Evolutionary conservation across 257 asterid species (phyloP), one percentile per base, ranked within the genome.

Genomic region (Penstemon barbatus): DNA sequence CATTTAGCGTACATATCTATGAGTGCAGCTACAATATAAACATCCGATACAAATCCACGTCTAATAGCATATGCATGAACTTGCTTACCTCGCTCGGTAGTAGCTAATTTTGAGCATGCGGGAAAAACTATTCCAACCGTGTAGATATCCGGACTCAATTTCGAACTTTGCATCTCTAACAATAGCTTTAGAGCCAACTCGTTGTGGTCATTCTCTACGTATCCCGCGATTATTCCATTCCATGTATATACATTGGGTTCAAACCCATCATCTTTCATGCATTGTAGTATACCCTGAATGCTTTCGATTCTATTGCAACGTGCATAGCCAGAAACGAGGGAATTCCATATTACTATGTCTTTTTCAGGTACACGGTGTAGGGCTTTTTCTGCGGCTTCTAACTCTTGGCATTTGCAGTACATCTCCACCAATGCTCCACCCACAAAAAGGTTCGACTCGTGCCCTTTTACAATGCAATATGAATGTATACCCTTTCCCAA

Each of bases 1-100:
- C 95, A 89, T 75, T 91, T 89, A 8, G 87, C 91, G 37, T 89
- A 85, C 97, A 91, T 87, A 63, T 91, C 96, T 38, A 84, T 65
- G 0, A 91, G 84, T 18, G 90, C 91, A 8, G 95, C 92, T 70
- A 79, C 79, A 54, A 85, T 68, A 19, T 81, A 76, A n/a, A 65
- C 57, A 71, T 91, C 86, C 7, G 81, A 75, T 65, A 84, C 93
- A 61, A 71, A 87, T 69, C 87, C 88, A 56, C 42, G 12, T 78
- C 84, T 85, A 33, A 87, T 60, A 7, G 95, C 85, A 50, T 81
- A 77, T 38, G 87, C 88, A 80, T 91, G 95, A 67, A 86, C 59
- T 73, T 91, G 90, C 77, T 78, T 86, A 7, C 94, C 97, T 45
- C 83, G 79, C 67, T 78, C 80, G 9, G 80, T 70, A 57, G 82